Percentiles rank a stretch among this genome's conserved stretches.
Conservation (phyloP, 106 monocot genomes). For the Phalaenopsis aphrodite region DNA sequence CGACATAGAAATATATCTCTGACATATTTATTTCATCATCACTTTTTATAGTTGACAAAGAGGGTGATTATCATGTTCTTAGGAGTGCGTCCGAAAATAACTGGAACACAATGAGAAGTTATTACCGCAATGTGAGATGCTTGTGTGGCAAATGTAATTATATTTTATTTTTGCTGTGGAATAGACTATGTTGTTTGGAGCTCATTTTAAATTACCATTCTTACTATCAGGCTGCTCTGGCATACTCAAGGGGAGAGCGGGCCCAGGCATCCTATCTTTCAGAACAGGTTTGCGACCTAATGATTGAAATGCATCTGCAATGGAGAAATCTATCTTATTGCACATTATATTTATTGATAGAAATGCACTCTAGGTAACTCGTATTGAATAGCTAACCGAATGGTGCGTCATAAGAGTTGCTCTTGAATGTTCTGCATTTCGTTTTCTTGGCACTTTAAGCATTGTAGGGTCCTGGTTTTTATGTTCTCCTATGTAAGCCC, state of each 20-base stretch:
- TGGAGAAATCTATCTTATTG: background rate
- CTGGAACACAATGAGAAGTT: constrained; percentile 67
- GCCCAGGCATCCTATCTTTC: constrained; percentile 74
- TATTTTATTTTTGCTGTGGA: background rate
- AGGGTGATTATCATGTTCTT: constrained; percentile 45
- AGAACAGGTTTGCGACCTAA: constrained; percentile 37
- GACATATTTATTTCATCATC: constrained; percentile 3
- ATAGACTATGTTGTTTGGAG: background rate
- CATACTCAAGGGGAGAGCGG: constrained; percentile 65
- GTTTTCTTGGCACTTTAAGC: background rate
- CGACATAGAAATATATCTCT: background rate
- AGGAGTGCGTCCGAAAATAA: constrained; percentile 49
- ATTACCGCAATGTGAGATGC: constrained; percentile 52
- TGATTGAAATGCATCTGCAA: background rate
- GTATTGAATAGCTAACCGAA: background rate
- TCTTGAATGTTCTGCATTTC: background rate
- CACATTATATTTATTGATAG: background rate
- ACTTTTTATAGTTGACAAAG: constrained; percentile 16
- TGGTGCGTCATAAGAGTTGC: background rate
- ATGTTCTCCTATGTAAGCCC: background rate
- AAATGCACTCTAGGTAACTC: background rate
- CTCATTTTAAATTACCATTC: background rate
- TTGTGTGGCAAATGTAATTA: background rate
- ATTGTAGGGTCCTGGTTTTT: background rate
- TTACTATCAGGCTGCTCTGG: constrained; percentile 58